Evolutionary conservation across 2,329 filamentous ascomycete genomes (phyloP), one percentile per base, ranked within the genome.

Genomic region (Byssothecium circinans): DNA sequence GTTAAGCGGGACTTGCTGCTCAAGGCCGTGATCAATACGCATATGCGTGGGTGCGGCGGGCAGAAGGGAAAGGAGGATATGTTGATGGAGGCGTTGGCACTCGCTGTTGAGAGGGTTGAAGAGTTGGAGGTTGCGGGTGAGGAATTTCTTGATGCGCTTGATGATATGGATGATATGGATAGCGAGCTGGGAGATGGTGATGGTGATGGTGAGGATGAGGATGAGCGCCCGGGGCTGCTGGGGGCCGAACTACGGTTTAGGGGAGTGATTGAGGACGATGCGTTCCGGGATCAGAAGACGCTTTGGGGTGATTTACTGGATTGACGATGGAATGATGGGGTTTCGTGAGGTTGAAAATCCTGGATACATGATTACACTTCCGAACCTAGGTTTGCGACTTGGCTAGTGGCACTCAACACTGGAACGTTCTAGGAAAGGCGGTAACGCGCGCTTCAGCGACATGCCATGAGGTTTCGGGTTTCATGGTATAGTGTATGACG

Each of bases 1-100:
- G 46, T 45, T 35, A 51, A 60, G 50, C 51, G 49, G 0, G 60
- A 58, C 32, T 34, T 60, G 15, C 43, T 30, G 12, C 37, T 58
- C 11, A 58, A 61, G 36, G 48, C 51, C 1, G 22, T 33, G 1
- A 32, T 58, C 11, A 41, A 41, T n/a, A 25, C 30, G 12, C 50
- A 43, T 18, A 32, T 22, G 3, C 10, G 23, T 25, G 36, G 37
- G 3, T 25, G 23, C 10, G 36, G 37, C 15, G 35, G 32, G n/a
- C 32, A 22, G 12, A 46, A 18, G 5, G 19, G 33, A 1, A 50
- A 35, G 6, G 45, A 54, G 19, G 17, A 40, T 8, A 20, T 42
- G 2, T 44, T 61, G 2, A 33, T 46, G 8, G 55, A 60, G 22
- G 57, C 55, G 4, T 46, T 60, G 1, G 48, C 48, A 2, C 5